Evolutionary conservation across 495 filamentous ascomycete species (phyloP).

Genomic region (Cercophora samala): DNA sequence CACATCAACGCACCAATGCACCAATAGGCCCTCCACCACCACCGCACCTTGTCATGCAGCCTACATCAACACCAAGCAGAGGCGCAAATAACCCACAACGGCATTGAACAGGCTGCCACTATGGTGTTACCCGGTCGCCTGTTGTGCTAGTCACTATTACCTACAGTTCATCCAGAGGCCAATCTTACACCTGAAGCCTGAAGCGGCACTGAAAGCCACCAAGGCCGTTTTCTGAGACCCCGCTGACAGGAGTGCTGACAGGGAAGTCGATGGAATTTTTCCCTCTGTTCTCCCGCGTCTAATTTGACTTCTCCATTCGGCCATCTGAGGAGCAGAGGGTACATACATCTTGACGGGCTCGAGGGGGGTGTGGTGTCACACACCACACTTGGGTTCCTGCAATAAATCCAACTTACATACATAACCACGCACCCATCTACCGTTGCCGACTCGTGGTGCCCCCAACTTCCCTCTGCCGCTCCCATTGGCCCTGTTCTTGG

Average conservation of each 20-base stretch:
- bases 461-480: slow-evolving; percentile 4
- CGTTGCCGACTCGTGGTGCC: slow-evolving; percentile 14
- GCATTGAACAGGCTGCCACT: slow-evolving; percentile 14
- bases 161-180: not conserved
- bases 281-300: slow-evolving; percentile 9
- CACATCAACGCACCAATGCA: slow-evolving; percentile 26
- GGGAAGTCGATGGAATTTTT: slow-evolving; percentile 9
- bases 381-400: slow-evolving; percentile 8
- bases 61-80: slow-evolving; percentile 8
- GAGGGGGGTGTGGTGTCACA: slow-evolving; percentile 9
- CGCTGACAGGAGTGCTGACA: slow-evolving; percentile 17
- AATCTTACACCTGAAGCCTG: slow-evolving; percentile 1
- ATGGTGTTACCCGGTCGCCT: slow-evolving; percentile 5
- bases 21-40: slow-evolving; percentile 22
- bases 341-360: slow-evolving; percentile 5
- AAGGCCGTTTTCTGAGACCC: slow-evolving; percentile 2
- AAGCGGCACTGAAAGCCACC: slow-evolving; percentile 7
- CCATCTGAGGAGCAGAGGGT: not conserved
- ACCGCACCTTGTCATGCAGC: slow-evolving; percentile 21
- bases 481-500: slow-evolving; percentile 14
- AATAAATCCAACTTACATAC: slow-evolving; percentile 9
- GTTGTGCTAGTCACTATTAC: not conserved
- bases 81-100: slow-evolving; percentile 23
- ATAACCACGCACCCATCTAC: slow-evolving; percentile 1
- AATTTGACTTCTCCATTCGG: slow-evolving; percentile 5